phyloP scores from a whole-genome alignment of 371 early-diverging fungal genomes.

The Umbelopsis sp. region DNA sequence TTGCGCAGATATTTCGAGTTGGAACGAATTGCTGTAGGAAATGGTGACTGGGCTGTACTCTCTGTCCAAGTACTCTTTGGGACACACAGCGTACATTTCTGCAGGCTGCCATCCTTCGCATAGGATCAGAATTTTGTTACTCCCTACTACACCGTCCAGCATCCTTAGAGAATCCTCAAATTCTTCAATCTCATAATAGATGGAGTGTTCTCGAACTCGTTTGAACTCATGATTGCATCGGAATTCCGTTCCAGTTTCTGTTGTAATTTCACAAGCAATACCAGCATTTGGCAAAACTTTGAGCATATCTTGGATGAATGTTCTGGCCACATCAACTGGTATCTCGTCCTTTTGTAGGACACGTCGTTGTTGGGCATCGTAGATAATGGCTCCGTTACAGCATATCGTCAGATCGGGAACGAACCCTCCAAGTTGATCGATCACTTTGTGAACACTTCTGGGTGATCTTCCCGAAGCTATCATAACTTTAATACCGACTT shows the following conservation, averaged over 20 bases:
- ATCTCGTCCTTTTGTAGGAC: slow-evolving; percentile 17
- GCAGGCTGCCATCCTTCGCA: background rate
- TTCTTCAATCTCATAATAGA: slow-evolving; percentile 15
- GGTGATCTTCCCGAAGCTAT: slow-evolving; percentile 18
- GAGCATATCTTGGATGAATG: background rate
- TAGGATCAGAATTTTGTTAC: slow-evolving; percentile 17
- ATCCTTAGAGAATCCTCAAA: background rate
- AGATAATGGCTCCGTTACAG: slow-evolving; percentile 21
- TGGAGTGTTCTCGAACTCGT: slow-evolving; percentile 3
- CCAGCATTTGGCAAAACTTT: slow-evolving; percentile 10
- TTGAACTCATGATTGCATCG: slow-evolving; percentile 15
- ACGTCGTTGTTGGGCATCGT: slow-evolving; percentile 13
- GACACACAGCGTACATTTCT: slow-evolving; percentile 10
- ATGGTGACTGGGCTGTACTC: slow-evolving; percentile 10
- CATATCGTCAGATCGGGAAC: slow-evolving; percentile 17
- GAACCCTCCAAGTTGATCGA: slow-evolving; percentile 4
- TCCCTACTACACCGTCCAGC: slow-evolving; percentile 3
- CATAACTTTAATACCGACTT: slow-evolving; percentile 17
- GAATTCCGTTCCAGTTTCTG: slow-evolving; percentile 15
- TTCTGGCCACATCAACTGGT: background rate
- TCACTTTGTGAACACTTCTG: slow-evolving; percentile 20
- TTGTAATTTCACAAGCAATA: slow-evolving; percentile 16
- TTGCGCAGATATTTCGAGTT: slow-evolving; percentile 14
- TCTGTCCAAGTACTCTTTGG: background rate
- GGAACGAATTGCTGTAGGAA: slow-evolving; percentile 13